A percentile compares a stretch with the other conserved stretches of the same genome.
Conservation (phyloP, 1,284 basidiomycete species). For the Puccinia triticina region DNA sequence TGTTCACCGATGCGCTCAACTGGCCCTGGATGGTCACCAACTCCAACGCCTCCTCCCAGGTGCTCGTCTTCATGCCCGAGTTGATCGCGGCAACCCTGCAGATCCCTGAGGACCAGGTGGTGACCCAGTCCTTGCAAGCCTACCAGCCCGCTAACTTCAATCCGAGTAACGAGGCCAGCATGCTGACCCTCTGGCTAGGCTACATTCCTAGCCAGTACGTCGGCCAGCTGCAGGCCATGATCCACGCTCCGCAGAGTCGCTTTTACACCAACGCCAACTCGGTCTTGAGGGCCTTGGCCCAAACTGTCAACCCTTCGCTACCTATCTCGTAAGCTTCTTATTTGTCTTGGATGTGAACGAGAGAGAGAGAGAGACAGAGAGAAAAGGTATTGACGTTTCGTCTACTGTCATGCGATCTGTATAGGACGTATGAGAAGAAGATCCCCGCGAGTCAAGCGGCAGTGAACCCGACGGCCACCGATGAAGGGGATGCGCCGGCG, state of each 20-base stretch:
- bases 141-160: constrained; percentile 61
- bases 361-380: too few relatives aligned
- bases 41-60: constrained; percentile 55
- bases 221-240: constrained; percentile 58
- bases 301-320: constrained; percentile 54
- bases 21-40: constrained; percentile 56
- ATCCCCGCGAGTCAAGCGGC: constrained; percentile 25
- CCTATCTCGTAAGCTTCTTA: constrained; percentile 47
- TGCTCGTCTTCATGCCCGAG: constrained; percentile 55
- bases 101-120: constrained; percentile 56
- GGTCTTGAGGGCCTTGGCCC: constrained; percentile 53
- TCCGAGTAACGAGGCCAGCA: constrained; percentile 55
- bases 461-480: background rate
- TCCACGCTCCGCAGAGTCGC: constrained; percentile 60
- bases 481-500: constrained; percentile 7
- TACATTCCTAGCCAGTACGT: constrained; percentile 61
- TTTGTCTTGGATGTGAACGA: background rate
- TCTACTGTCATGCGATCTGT: background rate
- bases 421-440: constrained; percentile 27
- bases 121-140: constrained; percentile 61
- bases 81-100: constrained; percentile 53
- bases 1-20: constrained; percentile 54
- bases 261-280: constrained; percentile 61
- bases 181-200: constrained; percentile 62
- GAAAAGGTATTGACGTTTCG: background rate